Percentiles rank a stretch among this genome's conserved stretches.
These are phyloP conservation scores for Dactylis glomerata DNA, from an alignment of 176 grass and related monocot species.

Conservation along the genomic window DNA sequence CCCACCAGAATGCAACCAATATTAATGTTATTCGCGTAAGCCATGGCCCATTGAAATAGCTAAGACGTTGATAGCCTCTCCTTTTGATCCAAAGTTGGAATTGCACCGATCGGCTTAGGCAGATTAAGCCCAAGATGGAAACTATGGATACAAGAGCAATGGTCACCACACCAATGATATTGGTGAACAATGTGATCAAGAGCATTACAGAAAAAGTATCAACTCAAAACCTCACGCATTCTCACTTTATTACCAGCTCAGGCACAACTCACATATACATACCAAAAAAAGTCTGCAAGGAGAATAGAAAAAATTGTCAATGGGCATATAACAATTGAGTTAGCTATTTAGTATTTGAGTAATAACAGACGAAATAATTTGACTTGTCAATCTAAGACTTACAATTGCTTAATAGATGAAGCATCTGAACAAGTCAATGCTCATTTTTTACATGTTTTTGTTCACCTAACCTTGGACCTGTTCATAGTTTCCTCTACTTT, in stretches of 20 bases:
- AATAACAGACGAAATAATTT: background rate
- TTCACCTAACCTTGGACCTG: slow-evolving; percentile 31
- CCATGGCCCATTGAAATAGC: slow-evolving; percentile 83
- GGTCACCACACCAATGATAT: slow-evolving; percentile 81
- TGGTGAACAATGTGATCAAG: slow-evolving; percentile 59
- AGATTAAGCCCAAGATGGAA: slow-evolving; percentile 60
- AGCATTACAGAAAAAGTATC: slow-evolving; percentile 47
- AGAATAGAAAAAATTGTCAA: background rate
- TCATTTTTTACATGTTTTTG: slow-evolving; percentile 1
- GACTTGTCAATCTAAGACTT: slow-evolving; percentile 17
- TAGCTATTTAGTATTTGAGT: slow-evolving; percentile 6
- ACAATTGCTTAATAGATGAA: background rate
- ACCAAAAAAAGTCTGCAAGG: slow-evolving; percentile 25
- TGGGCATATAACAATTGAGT: background rate
- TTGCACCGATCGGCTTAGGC: slow-evolving; percentile 57
- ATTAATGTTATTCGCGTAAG: slow-evolving; percentile 64
- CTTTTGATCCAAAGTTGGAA: slow-evolving; percentile 75
- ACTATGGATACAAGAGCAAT: slow-evolving; percentile 72
- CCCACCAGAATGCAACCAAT: slow-evolving; percentile 76
- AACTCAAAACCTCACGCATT: slow-evolving; percentile 29
- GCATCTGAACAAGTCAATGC: background rate
- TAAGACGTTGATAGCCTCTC: slow-evolving; percentile 60
- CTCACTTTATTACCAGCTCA: slow-evolving; percentile 36
- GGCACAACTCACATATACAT: background rate
- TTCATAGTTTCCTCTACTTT: background rate